Conservation (phyloP, 208 protist genomes). For the Trypanosoma platydactyli region DNA sequence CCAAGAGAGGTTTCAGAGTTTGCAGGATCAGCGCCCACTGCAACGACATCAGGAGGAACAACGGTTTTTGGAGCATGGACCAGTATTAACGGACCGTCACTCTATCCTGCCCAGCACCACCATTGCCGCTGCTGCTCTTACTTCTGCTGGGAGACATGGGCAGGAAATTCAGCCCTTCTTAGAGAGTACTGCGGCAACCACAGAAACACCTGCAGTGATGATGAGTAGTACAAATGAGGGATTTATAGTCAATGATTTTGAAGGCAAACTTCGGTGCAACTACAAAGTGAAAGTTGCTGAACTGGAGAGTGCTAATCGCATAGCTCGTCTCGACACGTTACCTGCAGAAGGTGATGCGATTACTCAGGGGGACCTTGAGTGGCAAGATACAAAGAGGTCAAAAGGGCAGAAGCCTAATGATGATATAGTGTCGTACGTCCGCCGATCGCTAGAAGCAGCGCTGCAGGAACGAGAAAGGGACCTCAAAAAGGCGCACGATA, state of each 20-base stretch:
- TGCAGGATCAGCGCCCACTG: too few species aligned
- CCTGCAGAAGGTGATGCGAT: constrained; percentile 8
- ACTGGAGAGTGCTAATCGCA: background rate
- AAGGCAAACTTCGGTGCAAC: background rate
- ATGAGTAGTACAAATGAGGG: constrained; percentile 1
- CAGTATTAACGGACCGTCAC: too few species aligned
- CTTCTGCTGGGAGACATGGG: too few species aligned
- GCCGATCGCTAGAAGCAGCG: constrained; percentile 7
- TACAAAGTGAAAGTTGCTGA: constrained; percentile 2
- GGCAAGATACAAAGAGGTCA: background rate
- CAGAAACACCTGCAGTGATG: constrained; percentile 7
- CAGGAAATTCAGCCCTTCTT: too few species aligned
- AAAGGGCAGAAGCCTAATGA: background rate
- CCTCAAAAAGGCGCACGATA: constrained; percentile 11
- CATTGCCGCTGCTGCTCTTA: too few species aligned
- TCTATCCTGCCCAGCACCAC: too few species aligned
- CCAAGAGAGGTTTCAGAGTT: too few species aligned
- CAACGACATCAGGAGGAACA: too few species aligned
- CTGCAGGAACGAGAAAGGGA: constrained; percentile 13
- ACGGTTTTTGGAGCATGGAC: too few species aligned
- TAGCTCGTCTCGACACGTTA: background rate
- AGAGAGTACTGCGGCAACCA: constrained; percentile 24
- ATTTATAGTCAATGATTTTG: background rate
- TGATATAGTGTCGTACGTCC: background rate
- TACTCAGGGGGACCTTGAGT: background rate